phyloP scores from a whole-genome alignment of 176 grass and related monocot genomes.

The Guadua angustifolia region DNA sequence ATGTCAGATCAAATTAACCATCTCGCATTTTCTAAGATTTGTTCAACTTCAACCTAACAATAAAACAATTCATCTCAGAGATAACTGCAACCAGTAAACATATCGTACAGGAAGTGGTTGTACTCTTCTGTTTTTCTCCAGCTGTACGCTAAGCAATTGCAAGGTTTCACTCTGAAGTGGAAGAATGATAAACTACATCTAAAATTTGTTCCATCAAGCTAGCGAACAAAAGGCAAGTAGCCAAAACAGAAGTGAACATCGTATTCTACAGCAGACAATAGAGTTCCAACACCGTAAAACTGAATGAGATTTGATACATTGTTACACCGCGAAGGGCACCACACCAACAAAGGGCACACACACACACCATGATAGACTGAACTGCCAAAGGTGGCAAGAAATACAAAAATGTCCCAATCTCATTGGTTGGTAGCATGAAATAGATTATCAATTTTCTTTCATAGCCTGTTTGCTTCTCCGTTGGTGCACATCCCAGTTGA shows the following conservation, averaged over 20 bases:
- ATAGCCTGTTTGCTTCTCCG: constrained; percentile 73
- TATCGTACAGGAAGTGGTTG: background rate
- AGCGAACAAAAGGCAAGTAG: constrained; percentile 18
- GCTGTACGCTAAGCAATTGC: background rate
- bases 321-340: constrained; percentile 35
- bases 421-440: constrained; percentile 1
- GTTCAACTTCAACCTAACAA: background rate
- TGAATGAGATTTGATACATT: constrained; percentile 31
- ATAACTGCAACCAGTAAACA: background rate
- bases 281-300: constrained; percentile 55
- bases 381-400: constrained; percentile 30
- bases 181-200: background rate
- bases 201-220: constrained; percentile 20
- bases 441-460: constrained; percentile 59
- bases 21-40: background rate
- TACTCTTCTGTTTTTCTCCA: background rate
- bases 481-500: constrained; percentile 99
- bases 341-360: constrained; percentile 30
- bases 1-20: background rate
- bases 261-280: constrained; percentile 44
- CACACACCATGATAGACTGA: background rate
- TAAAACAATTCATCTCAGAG: background rate
- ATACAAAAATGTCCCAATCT: constrained; percentile 22
- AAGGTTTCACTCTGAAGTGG: background rate
- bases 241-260: constrained; percentile 21